phyloP scores from a whole-genome alignment of 2,329 filamentous ascomycete species.

The Dryadomyces sulphureus region DNA sequence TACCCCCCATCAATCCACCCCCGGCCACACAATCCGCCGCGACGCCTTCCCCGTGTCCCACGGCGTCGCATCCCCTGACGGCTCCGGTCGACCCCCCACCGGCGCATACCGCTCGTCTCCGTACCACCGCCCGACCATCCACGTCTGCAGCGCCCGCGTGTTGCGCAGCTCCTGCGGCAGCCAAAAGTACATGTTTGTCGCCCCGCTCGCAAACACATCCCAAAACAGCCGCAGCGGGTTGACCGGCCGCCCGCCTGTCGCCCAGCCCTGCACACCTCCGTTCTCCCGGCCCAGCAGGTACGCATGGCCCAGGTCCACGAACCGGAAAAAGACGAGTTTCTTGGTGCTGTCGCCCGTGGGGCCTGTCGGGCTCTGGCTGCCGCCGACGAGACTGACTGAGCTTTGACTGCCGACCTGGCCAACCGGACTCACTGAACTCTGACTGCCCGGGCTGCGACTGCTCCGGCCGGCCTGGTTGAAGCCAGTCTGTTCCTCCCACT shows the following conservation, averaged over 20 bases:
- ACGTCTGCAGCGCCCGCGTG: slow-evolving; percentile 6
- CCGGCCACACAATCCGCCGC: background rate
- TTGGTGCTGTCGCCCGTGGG: no score
- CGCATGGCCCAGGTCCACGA: slow-evolving; percentile 10
- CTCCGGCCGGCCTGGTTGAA: no score
- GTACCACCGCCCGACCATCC: slow-evolving; percentile 10
- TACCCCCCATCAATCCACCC: no score
- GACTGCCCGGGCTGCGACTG: no score
- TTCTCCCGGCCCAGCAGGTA: slow-evolving; percentile 5
- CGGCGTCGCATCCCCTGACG: background rate
- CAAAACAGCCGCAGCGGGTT: slow-evolving; percentile 10
- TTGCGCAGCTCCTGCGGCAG: slow-evolving; percentile 7
- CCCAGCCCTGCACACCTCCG: no score
- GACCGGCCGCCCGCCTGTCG: no score
- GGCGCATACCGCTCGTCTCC: slow-evolving; percentile 9
- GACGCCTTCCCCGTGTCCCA: slow-evolving; percentile 3
- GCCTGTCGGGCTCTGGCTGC: background rate
- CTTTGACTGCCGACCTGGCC: no score
- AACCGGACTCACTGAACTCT: no score
- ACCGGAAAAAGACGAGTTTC: slow-evolving; percentile 3
- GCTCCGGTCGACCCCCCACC: slow-evolving; percentile 3
- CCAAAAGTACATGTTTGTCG: slow-evolving; percentile 10
- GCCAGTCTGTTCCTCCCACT: no score
- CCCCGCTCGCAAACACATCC: slow-evolving; percentile 9
- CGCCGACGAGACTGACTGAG: no score